phyloP scores from a whole-genome alignment of 768 basidiomycete genomes.

The Suillus discolor region DNA sequence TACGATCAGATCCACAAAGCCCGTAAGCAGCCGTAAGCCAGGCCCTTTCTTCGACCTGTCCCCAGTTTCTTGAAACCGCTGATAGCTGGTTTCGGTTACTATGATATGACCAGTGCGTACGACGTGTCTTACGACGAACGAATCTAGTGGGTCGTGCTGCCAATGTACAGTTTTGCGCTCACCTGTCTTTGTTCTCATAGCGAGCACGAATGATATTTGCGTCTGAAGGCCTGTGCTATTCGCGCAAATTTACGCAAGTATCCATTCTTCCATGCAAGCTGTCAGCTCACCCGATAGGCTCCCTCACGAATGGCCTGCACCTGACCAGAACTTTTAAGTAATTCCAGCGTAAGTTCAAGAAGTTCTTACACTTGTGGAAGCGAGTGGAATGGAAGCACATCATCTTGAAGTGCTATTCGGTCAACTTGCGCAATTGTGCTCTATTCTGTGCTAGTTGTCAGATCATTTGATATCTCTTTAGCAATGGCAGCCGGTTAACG shows the following conservation, averaged over 20 bases:
- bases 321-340: neutral
- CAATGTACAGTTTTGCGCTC: neutral
- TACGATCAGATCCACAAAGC: neutral
- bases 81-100: neutral
- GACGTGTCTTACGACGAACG: neutral
- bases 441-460: neutral
- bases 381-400: neutral
- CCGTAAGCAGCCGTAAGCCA: neutral
- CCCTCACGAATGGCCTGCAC: neutral
- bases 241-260: neutral
- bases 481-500: neutral
- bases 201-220: neutral
- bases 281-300: neutral
- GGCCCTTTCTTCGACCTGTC: neutral
- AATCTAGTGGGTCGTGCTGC: neutral
- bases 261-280: neutral
- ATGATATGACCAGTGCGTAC: neutral
- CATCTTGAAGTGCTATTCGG: neutral
- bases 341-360: neutral
- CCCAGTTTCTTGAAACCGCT: neutral
- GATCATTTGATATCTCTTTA: neutral
- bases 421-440: neutral
- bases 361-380: neutral
- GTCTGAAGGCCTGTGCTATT: neutral
- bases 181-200: neutral